Conservation (phyloP, 108 stramenopile species). For the Aurantiochytrium sp. region DNA sequence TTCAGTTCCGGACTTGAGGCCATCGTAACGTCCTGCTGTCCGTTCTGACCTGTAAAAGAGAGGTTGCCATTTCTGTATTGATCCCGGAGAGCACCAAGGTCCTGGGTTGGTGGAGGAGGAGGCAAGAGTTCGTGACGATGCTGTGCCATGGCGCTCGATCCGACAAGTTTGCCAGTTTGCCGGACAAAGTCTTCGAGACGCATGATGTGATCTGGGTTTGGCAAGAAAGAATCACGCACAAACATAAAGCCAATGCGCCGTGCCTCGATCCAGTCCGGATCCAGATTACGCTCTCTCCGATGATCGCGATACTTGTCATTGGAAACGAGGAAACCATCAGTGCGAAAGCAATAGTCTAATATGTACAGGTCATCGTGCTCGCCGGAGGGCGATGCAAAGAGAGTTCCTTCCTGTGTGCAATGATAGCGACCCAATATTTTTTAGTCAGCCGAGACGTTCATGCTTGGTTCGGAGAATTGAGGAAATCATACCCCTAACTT, state of each 20-base stretch:
- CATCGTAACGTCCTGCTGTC: too few species aligned
- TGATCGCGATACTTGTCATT: not conserved
- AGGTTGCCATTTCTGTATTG: not conserved
- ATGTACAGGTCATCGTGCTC: conserved; percentile 14
- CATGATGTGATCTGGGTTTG: not conserved
- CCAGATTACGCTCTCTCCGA: not conserved
- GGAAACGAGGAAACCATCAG: not conserved
- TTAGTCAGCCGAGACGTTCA: not conserved
- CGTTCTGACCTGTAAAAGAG: too few species aligned
- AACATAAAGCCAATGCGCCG: conserved; percentile 11
- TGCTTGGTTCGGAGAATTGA: not conserved
- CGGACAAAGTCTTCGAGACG: not conserved
- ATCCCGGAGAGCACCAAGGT: not conserved
- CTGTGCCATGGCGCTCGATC: not conserved
- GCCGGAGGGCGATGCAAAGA: not conserved
- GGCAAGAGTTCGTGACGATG: not conserved
- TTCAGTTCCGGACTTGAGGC: too few species aligned
- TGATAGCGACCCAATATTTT: not conserved
- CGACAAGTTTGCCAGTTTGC: not conserved
- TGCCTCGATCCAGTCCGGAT: not conserved
- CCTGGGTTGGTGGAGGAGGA: not conserved
- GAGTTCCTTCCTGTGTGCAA: not conserved
- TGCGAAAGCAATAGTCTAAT: not conserved
- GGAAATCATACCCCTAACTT: too few species aligned
- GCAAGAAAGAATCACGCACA: not conserved